A percentile compares a stretch with the other conserved stretches of the same genome.
phyloP scores from a whole-genome alignment of 306 rosid genomes.

The Lathyrus aphaca region DNA sequence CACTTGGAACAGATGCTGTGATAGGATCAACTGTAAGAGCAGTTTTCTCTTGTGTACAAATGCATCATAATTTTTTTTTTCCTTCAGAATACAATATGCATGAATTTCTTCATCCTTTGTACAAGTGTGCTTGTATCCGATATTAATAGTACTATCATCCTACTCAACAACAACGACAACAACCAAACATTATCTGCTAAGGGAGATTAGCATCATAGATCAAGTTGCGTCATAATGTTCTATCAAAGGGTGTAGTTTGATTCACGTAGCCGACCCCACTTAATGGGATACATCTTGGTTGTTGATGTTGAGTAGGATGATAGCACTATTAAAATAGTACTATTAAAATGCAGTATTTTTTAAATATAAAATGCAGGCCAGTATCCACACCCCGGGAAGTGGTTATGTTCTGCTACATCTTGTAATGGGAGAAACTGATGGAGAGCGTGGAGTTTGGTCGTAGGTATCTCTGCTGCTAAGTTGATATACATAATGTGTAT shows the following conservation, averaged over 20 bases:
- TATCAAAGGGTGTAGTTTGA: too few relatives aligned
- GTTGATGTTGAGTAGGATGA: too few relatives aligned
- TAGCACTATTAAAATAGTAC: neutral
- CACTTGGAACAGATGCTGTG: constrained; percentile 92
- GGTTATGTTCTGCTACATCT: constrained; percentile 98
- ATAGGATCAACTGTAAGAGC: constrained; percentile 81
- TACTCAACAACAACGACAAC: neutral
- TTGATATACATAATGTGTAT: constrained; percentile 41
- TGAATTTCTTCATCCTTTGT: constrained; percentile 27
- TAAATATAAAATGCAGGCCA: constrained; percentile 56
- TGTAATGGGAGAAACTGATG: constrained; percentile 97
- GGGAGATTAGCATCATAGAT: too few relatives aligned
- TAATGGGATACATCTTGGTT: too few relatives aligned
- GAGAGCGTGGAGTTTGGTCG: constrained; percentile 96
- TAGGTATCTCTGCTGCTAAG: constrained; percentile 58
- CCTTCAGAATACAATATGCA: constrained; percentile 13
- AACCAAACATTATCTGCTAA: too few relatives aligned
- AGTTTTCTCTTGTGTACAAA: constrained; percentile 26
- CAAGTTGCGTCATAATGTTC: too few relatives aligned
- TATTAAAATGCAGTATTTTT: neutral
- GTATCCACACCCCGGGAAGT: constrained; percentile 89
- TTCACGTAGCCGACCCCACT: too few relatives aligned
- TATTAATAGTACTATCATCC: constrained; percentile 28
- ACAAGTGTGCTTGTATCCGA: neutral
- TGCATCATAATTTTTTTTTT: neutral